Conservation (phyloP, 2,329 filamentous ascomycete genomes). For the Ophiostoma sp. region DNA sequence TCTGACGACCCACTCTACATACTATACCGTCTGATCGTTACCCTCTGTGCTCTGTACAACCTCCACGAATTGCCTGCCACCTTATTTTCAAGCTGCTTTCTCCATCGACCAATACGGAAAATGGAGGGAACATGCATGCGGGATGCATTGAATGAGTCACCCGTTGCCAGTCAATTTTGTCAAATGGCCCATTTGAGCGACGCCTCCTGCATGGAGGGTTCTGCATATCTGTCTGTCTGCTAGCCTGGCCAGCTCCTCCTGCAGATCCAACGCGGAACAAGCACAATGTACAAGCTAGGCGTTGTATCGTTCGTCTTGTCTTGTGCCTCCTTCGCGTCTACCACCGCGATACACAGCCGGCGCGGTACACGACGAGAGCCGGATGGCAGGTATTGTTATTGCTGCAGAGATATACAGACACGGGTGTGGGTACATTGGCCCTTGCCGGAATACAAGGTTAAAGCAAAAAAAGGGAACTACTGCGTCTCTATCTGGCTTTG, state of each 20-base stretch:
- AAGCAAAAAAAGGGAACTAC: conserved; percentile 17
- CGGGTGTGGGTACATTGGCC: conserved; percentile 16
- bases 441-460: conserved; percentile 12
- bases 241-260: conserved; percentile 12
- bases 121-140: conserved; percentile 23
- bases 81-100: conserved; percentile 22
- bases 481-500: conserved; percentile 13
- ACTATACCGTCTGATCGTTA: background rate
- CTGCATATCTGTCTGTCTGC: conserved; percentile 5
- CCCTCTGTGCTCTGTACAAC: background rate
- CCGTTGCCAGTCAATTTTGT: conserved; percentile 32
- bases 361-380: conserved; percentile 19
- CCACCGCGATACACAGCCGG: conserved; percentile 16
- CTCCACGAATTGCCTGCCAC: conserved; percentile 7
- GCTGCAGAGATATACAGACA: conserved; percentile 16
- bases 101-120: conserved; percentile 18
- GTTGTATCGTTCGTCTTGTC: background rate
- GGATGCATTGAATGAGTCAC: conserved; percentile 33
- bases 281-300: background rate
- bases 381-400: background rate
- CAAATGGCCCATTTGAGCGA: conserved; percentile 29
- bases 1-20: background rate
- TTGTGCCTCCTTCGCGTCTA: conserved; percentile 17
- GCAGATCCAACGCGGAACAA: conserved; percentile 18
- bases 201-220: conserved; percentile 25